phyloP scores from a whole-genome alignment of 495 filamentous ascomycete species.

The Niebla homalea region DNA sequence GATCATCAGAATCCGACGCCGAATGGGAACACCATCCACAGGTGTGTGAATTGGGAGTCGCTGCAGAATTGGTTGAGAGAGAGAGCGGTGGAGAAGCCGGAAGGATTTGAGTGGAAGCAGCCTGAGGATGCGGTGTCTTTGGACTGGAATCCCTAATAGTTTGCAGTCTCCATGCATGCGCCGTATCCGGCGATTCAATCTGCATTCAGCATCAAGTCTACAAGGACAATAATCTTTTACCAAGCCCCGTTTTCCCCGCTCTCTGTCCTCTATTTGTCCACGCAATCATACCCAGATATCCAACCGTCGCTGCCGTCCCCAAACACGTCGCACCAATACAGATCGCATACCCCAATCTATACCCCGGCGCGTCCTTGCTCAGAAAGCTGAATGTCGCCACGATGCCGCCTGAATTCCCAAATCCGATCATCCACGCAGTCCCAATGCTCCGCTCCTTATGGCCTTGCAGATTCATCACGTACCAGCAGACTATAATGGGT shows the following conservation, averaged over 20 bases:
- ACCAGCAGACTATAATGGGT: slow-evolving; percentile 24
- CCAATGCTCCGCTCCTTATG: slow-evolving; percentile 22
- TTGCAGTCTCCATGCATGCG: too few relatives aligned
- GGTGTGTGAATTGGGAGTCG: slow-evolving; percentile 22
- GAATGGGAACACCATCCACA: slow-evolving; percentile 16
- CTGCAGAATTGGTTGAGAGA: slow-evolving; percentile 20
- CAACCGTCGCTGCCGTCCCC: slow-evolving; percentile 11
- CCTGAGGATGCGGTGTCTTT: slow-evolving; percentile 4
- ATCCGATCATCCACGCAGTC: slow-evolving; percentile 19
- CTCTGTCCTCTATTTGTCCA: too few relatives aligned
- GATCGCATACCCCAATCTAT: slow-evolving; percentile 25
- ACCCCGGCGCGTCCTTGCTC: slow-evolving; percentile 22
- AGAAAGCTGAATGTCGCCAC: slow-evolving; percentile 28
- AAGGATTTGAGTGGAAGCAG: slow-evolving; percentile 8
- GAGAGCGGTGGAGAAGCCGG: slow-evolving; percentile 14
- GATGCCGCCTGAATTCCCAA: slow-evolving; percentile 29
- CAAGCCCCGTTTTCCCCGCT: too few relatives aligned
- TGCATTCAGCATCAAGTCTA: too few relatives aligned
- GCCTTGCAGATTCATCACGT: slow-evolving; percentile 22
- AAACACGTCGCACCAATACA: slow-evolving; percentile 9
- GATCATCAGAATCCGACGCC: slow-evolving; percentile 19
- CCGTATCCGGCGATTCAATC: too few relatives aligned
- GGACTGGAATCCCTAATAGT: too few relatives aligned
- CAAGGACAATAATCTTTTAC: too few relatives aligned
- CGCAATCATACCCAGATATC: slow-evolving; percentile 3